Evolutionary conservation across 306 rosid genomes (phyloP), one percentile per base, ranked within the genome.

Genomic region (Abrus pulchellus): DNA sequence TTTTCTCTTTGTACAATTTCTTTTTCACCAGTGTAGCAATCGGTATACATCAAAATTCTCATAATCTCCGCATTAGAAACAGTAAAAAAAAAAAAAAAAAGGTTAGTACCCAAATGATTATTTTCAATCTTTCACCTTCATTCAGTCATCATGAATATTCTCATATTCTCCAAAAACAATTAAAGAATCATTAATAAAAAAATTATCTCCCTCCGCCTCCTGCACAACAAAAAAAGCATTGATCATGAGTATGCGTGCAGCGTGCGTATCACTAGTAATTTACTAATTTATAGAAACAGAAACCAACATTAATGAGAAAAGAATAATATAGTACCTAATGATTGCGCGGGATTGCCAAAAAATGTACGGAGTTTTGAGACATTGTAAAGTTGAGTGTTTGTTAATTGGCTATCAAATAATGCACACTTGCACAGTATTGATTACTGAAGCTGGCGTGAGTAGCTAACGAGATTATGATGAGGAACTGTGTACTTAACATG

Each of bases 111-210:
- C 86, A 78, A 71, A 85, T 88, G 86, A 88, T 89, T 87, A 88
- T 88, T 82, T 86, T 87, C 86, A 56, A 83, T 70, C 82, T 80
- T 88, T 85, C 85, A 80, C 78, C 83, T 90, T 83, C 88, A 78
- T 82, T 92, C 90, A 81, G 83, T 65, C 90, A 90, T 82, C 86
- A 89, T 76, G 74, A 86, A 86, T 83, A 82, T 86, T 84, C 84
- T 72, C 87, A 86, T 83, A 82, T 86, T 84, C 84, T 72, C 87
- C 75, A 79, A 80, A 83, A 85, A 86, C 83, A 93, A 83, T 84
- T 78, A 86, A 94, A 93, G 93, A 94, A 93, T 92, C 86, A 76
- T 82, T 88, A 87, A 91, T 83, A 47, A 85, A 71, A 88, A 78
- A 88, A 76, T 80, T 73, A 3, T 78, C 83, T 87, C 83, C 8